Conservation (phyloP, 2,329 filamentous ascomycete genomes). For the Pseudogymnoascus sp. region DNA sequence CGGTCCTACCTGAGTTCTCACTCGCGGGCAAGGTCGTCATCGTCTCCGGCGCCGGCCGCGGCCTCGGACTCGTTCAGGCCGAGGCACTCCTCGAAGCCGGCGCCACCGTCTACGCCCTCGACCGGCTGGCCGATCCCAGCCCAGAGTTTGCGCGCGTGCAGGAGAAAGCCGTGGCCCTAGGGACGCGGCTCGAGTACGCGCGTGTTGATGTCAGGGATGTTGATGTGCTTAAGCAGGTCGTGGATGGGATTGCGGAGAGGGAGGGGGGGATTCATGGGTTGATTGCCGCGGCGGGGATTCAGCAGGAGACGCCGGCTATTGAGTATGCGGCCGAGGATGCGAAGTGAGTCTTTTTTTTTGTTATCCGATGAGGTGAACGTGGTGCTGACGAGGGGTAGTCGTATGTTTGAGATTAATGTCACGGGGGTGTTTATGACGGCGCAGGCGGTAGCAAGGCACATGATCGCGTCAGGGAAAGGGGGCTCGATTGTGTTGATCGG, state of each 20-base stretch:
- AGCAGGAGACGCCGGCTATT: constrained; percentile 59
- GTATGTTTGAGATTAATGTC: constrained; percentile 63
- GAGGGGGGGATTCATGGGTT: constrained; percentile 59
- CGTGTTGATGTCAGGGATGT: constrained; percentile 62
- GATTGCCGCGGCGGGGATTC: constrained; percentile 60
- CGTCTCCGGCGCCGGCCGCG: constrained; percentile 63
- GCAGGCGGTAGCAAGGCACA: constrained; percentile 57
- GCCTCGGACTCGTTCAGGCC: constrained; percentile 65
- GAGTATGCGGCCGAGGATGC: constrained; percentile 51
- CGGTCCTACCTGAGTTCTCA: constrained; percentile 52
- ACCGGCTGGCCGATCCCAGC: constrained; percentile 34
- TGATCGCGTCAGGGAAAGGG: constrained; percentile 33
- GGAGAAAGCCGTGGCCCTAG: constrained; percentile 49
- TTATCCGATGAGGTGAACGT: neutral
- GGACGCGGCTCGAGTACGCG: constrained; percentile 56
- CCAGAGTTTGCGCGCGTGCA: constrained; percentile 54
- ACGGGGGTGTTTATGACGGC: constrained; percentile 62
- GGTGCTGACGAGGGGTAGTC: constrained; percentile 30
- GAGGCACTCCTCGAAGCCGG: constrained; percentile 70
- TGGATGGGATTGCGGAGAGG: constrained; percentile 51
- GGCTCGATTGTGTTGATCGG: constrained; percentile 44
- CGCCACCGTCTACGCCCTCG: constrained; percentile 46
- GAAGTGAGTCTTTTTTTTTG: neutral
- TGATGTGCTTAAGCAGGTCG: constrained; percentile 46
- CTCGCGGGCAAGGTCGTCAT: constrained; percentile 59